These are phyloP conservation scores for Purpureocillium lavendulum DNA, from an alignment of 2,329 filamentous ascomycete genomes.

Conservation along the genomic window DNA sequence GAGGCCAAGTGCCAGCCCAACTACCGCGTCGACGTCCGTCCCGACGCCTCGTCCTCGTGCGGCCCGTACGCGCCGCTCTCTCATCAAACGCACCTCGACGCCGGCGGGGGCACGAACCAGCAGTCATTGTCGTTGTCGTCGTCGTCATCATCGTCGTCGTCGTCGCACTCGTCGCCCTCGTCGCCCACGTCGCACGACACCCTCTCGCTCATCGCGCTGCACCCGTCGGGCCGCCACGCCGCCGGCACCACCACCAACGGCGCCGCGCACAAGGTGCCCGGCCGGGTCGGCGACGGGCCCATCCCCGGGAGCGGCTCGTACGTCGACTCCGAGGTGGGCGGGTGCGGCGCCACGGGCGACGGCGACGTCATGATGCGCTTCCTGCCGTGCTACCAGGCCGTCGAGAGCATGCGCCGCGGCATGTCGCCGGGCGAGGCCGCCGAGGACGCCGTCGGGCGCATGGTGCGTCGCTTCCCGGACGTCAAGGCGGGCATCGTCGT, in stretches of 20 bases:
- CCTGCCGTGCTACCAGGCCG: slow-evolving; percentile 48
- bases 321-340: slow-evolving; percentile 43
- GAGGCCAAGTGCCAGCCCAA: slow-evolving; percentile 38
- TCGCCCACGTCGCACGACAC: slow-evolving; percentile 36
- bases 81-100: too few relatives aligned
- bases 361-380: slow-evolving; percentile 51
- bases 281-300: slow-evolving; percentile 46
- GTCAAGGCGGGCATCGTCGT: slow-evolving; percentile 42
- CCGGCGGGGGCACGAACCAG: too few relatives aligned
- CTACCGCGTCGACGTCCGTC: slow-evolving; percentile 37
- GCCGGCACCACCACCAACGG: slow-evolving; percentile 49
- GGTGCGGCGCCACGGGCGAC: slow-evolving; percentile 48
- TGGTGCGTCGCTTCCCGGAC: slow-evolving; percentile 37
- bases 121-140: too few relatives aligned
- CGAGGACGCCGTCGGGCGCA: slow-evolving; percentile 39
- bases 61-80: slow-evolving; percentile 36
- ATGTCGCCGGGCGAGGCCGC: slow-evolving; percentile 40
- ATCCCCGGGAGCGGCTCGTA: slow-evolving; percentile 47
- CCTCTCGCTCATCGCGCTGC: slow-evolving; percentile 42
- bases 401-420: slow-evolving; percentile 42
- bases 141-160: too few relatives aligned
- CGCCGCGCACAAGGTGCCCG: slow-evolving; percentile 44
- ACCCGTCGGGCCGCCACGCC: slow-evolving; percentile 36
- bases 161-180: too few relatives aligned
- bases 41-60: slow-evolving; percentile 32